Base-by-base conservation (phyloP, 2,329 filamentous ascomycete genomes). In the Hypoxylon sp. region DNA sequence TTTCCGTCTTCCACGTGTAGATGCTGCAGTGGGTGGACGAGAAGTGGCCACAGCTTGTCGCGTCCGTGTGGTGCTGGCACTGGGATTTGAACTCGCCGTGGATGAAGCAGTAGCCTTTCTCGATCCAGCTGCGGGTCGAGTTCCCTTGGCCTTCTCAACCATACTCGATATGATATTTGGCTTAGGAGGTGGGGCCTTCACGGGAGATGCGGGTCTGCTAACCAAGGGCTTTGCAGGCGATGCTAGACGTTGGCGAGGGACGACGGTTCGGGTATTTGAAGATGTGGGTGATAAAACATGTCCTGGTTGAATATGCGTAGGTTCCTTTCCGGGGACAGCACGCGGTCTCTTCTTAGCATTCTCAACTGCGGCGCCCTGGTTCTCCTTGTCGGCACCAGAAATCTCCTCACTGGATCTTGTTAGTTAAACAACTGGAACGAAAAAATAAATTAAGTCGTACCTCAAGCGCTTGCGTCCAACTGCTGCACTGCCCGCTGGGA, bases 211-310 rank as follows among this genome's bases (percentile, higher is more conserved):
- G 56, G 75, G 75, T 35, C 75, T 37, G 82, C 82, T 29, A 42
- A 90, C 82, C 63, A 85, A 84, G 2, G 87, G 83, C 75, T 91
- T 90, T 24, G 81, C 79, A 13, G 87, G 85, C n/a, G 88, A 87
- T 4, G 77, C 76, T 1, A 77, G 74, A 5, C 83, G 81, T 8
- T 78, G 78, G 22, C 88, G 87, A 19, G 87, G 87, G 22, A 87
- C 82, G 14, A 87, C 82, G 14, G 92, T 85, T 56, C 92, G 89
- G 5, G 92, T 92, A 77, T 97, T 97, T 65, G 91, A 91, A 0
- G 93, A 94, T 57, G 92, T 91, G 1, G 94, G 94, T 1, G 94
- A 97, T 2, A 97, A 84, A 39, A 97, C 87, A 78, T 91, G 85
- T 54, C 85, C 81, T 68, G 87, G 79, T 71, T 83, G 75, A 70